Percentiles rank a stretch among this genome's conserved stretches.
Evolutionary conservation across 1,284 basidiomycete genomes (phyloP).

Genomic region (Naganishia liquefaciens): DNA sequence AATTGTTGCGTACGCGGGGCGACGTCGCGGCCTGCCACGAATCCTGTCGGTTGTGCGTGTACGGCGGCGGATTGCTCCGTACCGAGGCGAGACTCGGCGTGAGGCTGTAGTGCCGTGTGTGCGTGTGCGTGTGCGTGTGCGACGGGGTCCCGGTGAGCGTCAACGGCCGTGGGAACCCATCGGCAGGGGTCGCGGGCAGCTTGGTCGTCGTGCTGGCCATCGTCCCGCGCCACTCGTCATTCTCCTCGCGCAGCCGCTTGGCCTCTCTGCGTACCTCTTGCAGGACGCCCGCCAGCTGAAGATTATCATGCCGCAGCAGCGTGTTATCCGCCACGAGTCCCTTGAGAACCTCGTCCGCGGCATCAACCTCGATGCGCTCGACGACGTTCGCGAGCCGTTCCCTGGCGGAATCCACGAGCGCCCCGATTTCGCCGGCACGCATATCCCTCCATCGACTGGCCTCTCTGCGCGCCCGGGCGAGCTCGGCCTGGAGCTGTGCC

Average conservation of each 20-base stretch:
- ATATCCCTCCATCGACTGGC: slow-evolving; percentile 11
- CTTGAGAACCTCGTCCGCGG: slow-evolving; percentile 20
- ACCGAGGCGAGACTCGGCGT: slow-evolving; percentile 9
- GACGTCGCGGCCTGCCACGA: slow-evolving; percentile 10
- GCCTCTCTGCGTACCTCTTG: slow-evolving; percentile 71
- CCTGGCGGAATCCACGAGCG: slow-evolving; percentile 3
- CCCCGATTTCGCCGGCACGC: neutral
- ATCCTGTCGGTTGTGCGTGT: slow-evolving; percentile 12
- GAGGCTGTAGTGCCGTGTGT: slow-evolving; percentile 10
- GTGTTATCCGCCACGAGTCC: slow-evolving; percentile 81
- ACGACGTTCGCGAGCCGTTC: neutral
- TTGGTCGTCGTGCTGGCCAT: neutral
- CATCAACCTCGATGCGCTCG: neutral
- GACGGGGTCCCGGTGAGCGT: slow-evolving; percentile 7
- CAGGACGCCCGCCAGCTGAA: slow-evolving; percentile 71
- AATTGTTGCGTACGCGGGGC: neutral
- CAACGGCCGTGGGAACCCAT: slow-evolving; percentile 3
- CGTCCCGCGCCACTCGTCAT: slow-evolving; percentile 63
- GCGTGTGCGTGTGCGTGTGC: neutral
- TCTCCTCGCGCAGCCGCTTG: slow-evolving; percentile 67
- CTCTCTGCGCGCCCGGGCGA: neutral
- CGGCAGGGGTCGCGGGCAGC: neutral
- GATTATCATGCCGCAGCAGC: slow-evolving; percentile 73
- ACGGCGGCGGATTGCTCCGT: slow-evolving; percentile 11
- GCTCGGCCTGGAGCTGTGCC: slow-evolving; percentile 3